phyloP scores from a whole-genome alignment of 345 rosid species.

The Eucalyptus cladocalyx region DNA sequence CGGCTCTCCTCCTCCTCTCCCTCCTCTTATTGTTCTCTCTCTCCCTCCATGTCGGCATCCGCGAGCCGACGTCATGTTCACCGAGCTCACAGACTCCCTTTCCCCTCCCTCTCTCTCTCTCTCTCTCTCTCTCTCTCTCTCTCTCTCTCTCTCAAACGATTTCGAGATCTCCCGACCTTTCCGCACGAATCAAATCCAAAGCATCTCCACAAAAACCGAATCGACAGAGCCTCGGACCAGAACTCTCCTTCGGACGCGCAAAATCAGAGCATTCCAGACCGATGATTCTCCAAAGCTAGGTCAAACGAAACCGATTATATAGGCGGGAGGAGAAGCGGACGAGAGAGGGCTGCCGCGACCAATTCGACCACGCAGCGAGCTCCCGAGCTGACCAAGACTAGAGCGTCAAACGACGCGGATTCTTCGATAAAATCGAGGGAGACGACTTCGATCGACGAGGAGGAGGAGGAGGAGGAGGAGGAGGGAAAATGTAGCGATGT shows the following conservation, averaged over 20 bases:
- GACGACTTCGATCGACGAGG: neutral
- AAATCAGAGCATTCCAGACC: neutral
- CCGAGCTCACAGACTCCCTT: neutral
- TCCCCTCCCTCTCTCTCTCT: neutral
- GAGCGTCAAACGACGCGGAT: neutral
- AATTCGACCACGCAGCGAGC: neutral
- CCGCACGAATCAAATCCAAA: neutral
- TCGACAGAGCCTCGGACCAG: neutral
- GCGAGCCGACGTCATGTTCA: slow-evolving; percentile 56
- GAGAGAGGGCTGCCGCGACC: neutral
- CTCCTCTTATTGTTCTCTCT: slow-evolving; percentile 87
- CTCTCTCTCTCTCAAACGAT: neutral
- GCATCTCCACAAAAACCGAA: neutral
- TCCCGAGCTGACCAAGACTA: neutral
- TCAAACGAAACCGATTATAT: neutral
- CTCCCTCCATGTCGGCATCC: slow-evolving; percentile 81
- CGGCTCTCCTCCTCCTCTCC: slow-evolving; percentile 80
- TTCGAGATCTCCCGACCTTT: neutral
- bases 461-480: neutral
- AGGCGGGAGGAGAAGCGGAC: neutral
- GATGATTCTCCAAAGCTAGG: neutral
- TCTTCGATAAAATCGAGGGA: neutral
- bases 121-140: neutral
- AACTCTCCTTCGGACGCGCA: neutral
- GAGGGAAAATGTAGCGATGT: neutral